phyloP scores from a whole-genome alignment of 768 basidiomycete species.

The Trametes sanguinea region DNA sequence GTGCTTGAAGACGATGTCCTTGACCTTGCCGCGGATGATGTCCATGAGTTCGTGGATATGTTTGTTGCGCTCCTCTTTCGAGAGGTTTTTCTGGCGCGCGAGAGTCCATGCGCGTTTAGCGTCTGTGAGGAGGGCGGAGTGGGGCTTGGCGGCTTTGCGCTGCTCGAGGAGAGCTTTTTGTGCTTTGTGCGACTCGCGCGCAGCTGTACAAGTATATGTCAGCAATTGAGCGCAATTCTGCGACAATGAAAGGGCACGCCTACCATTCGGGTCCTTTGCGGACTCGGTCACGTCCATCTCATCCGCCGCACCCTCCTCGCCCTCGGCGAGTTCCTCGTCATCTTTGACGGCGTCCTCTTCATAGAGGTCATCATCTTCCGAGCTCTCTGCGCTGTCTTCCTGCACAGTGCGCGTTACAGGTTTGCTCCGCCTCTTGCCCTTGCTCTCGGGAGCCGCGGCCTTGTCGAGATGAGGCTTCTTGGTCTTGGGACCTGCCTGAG shows the following conservation, averaged over 20 bases:
- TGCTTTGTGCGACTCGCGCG: slow-evolving; percentile 69
- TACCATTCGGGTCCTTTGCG: slow-evolving; percentile 63
- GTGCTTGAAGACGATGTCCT: slow-evolving; percentile 87
- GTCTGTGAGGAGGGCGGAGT: slow-evolving; percentile 65
- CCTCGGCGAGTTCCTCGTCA: slow-evolving; percentile 20
- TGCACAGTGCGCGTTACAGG: slow-evolving; percentile 51
- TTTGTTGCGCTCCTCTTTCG: slow-evolving; percentile 69
- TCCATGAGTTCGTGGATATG: slow-evolving; percentile 75
- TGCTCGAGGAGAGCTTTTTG: slow-evolving; percentile 69
- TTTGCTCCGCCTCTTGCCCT: slow-evolving; percentile 57
- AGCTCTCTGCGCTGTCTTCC: slow-evolving; percentile 41
- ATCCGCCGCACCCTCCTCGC: slow-evolving; percentile 38
- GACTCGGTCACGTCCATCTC: slow-evolving; percentile 28
- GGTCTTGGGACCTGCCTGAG: slow-evolving; percentile 47
- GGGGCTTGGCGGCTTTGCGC: slow-evolving; percentile 75
- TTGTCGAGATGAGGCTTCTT: slow-evolving; percentile 57
- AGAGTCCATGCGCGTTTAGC: slow-evolving; percentile 81
- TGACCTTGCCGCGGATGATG: slow-evolving; percentile 77
- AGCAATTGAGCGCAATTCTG: background rate
- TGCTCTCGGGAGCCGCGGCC: slow-evolving; percentile 37
- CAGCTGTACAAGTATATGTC: slow-evolving; percentile 40
- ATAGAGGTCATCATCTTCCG: slow-evolving; percentile 39
- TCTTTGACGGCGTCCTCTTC: background rate
- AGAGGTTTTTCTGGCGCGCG: slow-evolving; percentile 71
- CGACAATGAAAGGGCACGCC: slow-evolving; percentile 18